Evolutionary conservation across 2,329 filamentous ascomycete species (phyloP), one percentile per base, ranked within the genome.

Genomic region (Arthrobotrys sinensis): DNA sequence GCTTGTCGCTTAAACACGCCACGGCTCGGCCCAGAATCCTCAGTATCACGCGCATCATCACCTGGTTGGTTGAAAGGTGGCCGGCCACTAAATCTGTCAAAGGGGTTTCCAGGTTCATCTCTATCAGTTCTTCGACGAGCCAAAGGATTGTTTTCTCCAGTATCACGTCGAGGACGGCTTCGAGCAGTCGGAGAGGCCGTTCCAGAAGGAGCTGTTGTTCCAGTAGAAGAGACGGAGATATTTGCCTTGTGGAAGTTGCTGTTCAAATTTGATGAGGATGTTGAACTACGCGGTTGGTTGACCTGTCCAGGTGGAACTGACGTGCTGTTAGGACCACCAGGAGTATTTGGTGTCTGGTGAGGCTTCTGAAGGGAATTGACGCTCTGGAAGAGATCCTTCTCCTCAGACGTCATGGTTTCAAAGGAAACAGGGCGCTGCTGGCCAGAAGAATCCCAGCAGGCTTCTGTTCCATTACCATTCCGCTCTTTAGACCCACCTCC

Each of bases 151-250:
- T 88, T 88, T 81, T 93, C 92, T 10, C 86, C 85, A 0, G 94
- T 96, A 84, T 97, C 94, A 78, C 94, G 91, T 81, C 95, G 93
- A 81, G 95, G 90, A 40, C 90, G 90, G 28, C 90, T 89, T 2
- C 93, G 93, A 80, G 94, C 90, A 40, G 90, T 88, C 43, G 90
- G 86, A 32, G 89, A 89, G 7, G 90, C 91, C 1, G 94, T 93
- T 10, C 94, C 94, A 46, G 91, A 89, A 60, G 93, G 86, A 28
- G 90, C 91, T 88, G 80, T 45, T 8, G 96, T 96, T 63, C 89
- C 89, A 63, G 90, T 85, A 85, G 97, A 97, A 80, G 92, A 86
- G 92, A 97, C 84, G 63, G 82, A 81, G 70, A 60, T 14, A 28
- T 73, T 79, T 43, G 76, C 63, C 45, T 79, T 79, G 63, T 79